phyloP scores from a whole-genome alignment of 2,329 filamentous ascomycete genomes.

The Myriosclerotinia duriaeana region DNA sequence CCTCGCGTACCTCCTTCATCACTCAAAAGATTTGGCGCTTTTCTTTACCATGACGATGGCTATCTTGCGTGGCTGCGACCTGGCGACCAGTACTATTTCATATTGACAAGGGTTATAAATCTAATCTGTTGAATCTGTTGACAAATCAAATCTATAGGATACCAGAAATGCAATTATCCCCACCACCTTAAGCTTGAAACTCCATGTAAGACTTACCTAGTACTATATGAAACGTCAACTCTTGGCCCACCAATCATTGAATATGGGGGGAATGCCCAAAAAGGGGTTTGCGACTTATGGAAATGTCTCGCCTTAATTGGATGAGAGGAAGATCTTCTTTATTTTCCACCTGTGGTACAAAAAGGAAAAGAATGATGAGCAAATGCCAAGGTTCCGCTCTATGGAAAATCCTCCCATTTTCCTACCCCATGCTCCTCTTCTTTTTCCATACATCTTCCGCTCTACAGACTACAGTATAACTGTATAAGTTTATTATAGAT shows the following conservation, averaged over 20 bases:
- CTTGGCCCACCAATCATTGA: slow-evolving; percentile 9
- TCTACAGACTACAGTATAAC: no score
- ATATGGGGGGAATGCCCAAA: background rate
- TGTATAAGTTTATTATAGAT: no score
- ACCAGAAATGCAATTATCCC: background rate
- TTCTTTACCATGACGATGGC: background rate
- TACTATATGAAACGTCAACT: slow-evolving; percentile 14
- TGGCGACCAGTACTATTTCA: slow-evolving; percentile 1
- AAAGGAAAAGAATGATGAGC: background rate
- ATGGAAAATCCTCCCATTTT: background rate
- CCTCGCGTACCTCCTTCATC: background rate
- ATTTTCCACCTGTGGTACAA: background rate
- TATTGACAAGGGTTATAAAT: background rate
- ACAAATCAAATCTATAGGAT: background rate
- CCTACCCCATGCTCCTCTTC: background rate
- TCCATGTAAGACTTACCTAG: background rate
- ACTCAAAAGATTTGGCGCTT: background rate
- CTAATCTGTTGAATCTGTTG: slow-evolving; percentile 1
- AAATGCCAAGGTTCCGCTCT: background rate
- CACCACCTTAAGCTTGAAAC: slow-evolving; percentile 13
- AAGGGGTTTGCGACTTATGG: slow-evolving; percentile 7
- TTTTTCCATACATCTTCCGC: background rate
- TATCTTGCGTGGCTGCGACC: background rate
- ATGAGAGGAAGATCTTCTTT: background rate
- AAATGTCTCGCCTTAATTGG: slow-evolving; percentile 1